A percentile compares a stretch with the other conserved stretches of the same genome.
phyloP scores from a whole-genome alignment of 192 early-diverging fungal species.

The Mortierella claussenii region DNA sequence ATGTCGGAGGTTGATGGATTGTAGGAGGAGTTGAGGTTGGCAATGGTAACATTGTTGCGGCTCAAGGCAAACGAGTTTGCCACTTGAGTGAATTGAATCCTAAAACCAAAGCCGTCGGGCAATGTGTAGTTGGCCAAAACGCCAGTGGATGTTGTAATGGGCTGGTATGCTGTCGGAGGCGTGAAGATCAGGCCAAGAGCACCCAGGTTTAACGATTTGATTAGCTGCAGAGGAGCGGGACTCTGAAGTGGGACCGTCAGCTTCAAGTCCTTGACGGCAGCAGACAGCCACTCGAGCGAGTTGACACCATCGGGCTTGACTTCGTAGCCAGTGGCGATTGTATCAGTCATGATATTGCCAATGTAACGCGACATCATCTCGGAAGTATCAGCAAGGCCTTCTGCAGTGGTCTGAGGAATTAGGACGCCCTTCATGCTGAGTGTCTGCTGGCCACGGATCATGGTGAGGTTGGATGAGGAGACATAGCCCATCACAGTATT shows the following conservation, averaged over 20 bases:
- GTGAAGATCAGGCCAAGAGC: constrained; percentile 57
- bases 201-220: constrained; percentile 59
- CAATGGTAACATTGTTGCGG: constrained; percentile 45
- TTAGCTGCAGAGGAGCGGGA: constrained; percentile 52
- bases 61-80: constrained; percentile 38
- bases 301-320: constrained; percentile 56
- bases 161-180: constrained; percentile 50
- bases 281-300: constrained; percentile 53
- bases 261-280: constrained; percentile 40
- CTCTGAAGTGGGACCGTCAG: constrained; percentile 55
- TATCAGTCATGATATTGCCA: constrained; percentile 43
- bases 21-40: constrained; percentile 44
- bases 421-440: constrained; percentile 59
- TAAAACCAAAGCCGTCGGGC: constrained; percentile 63
- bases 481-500: constrained; percentile 59
- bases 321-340: constrained; percentile 56
- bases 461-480: constrained; percentile 45
- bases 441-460: constrained; percentile 53
- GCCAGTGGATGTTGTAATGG: constrained; percentile 44
- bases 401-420: constrained; percentile 55
- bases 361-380: constrained; percentile 63
- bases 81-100: constrained; percentile 41
- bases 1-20: constrained; percentile 48
- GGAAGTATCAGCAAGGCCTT: constrained; percentile 46
- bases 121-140: constrained; percentile 54